These are phyloP conservation scores for Solanum sparsipilum DNA, from an alignment of 257 asterid genomes.

Conservation along the genomic window DNA sequence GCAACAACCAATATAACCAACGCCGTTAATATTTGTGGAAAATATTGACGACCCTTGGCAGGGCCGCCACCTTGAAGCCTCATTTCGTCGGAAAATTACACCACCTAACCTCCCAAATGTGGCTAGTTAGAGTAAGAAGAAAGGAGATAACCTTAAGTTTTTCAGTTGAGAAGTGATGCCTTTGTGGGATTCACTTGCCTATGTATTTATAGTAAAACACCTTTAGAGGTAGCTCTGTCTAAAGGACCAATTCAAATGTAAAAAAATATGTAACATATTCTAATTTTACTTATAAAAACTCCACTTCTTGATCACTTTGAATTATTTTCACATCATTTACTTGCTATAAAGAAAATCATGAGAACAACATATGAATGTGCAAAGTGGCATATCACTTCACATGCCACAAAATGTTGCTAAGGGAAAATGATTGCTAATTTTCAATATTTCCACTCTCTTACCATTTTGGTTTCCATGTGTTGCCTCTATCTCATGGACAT, in stretches of 20 bases:
- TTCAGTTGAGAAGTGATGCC: conserved; percentile 11
- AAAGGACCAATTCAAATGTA: background rate
- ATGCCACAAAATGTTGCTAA: background rate
- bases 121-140: background rate
- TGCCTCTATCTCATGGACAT: background rate
- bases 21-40: conserved; percentile 7
- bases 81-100: conserved; percentile 22
- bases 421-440: background rate
- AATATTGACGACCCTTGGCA: conserved; percentile 12
- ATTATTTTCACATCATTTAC: background rate
- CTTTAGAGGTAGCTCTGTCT: conserved; percentile 14
- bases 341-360: conserved; percentile 9
- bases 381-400: background rate
- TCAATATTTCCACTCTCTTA: background rate
- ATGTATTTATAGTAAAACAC: conserved; percentile 18
- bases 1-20: background rate
- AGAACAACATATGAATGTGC: background rate
- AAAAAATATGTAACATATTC: background rate
- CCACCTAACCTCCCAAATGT: conserved; percentile 11
- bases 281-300: conserved; percentile 33
- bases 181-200: background rate
- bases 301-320: conserved; percentile 8
- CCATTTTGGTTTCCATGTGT: conserved; percentile 17
- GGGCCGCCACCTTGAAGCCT: conserved; percentile 24
- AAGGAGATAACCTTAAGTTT: background rate